Evolutionary conservation across 1,284 basidiomycete genomes (phyloP).

Genomic region (Tylopilus sp.): DNA sequence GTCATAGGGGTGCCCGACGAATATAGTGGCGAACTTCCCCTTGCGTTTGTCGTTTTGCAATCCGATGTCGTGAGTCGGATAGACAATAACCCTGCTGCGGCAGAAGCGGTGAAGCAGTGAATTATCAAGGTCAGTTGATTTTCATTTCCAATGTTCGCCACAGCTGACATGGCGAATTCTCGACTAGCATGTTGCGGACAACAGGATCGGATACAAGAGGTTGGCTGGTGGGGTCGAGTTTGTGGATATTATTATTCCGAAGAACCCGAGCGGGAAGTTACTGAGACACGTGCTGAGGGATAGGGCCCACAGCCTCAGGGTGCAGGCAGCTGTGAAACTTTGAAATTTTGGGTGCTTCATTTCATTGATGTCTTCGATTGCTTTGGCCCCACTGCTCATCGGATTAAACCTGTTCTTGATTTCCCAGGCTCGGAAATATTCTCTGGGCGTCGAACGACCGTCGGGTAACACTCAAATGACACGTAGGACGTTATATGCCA

Average conservation of each 20-base stretch:
- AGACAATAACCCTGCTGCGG: constrained; percentile 32
- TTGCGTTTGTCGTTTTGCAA: constrained; percentile 66
- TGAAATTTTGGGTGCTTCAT: constrained; percentile 13
- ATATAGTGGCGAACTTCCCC: constrained; percentile 73
- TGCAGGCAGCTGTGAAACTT: constrained; percentile 20
- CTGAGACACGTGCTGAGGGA: constrained; percentile 45
- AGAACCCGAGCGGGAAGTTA: constrained; percentile 70
- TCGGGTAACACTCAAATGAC: no score
- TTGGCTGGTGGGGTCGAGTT: constrained; percentile 67
- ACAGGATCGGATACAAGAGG: constrained; percentile 69
- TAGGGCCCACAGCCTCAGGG: constrained; percentile 25
- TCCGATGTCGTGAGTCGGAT: constrained; percentile 41
- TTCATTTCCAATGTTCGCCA: not conserved
- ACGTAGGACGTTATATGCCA: no score
- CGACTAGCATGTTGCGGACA: constrained; percentile 60
- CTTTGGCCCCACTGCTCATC: not conserved
- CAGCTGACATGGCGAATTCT: constrained; percentile 2
- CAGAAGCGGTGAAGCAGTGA: constrained; percentile 41
- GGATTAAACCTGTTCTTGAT: not conserved
- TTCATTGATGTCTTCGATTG: not conserved
- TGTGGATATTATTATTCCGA: constrained; percentile 59
- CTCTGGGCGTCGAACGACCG: no score
- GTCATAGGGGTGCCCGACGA: constrained; percentile 77
- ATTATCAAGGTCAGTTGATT: constrained; percentile 36
- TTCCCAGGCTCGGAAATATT: no score